Conservation (phyloP, 1,139 yeast species). For the Kodamaea anthophila region DNA sequence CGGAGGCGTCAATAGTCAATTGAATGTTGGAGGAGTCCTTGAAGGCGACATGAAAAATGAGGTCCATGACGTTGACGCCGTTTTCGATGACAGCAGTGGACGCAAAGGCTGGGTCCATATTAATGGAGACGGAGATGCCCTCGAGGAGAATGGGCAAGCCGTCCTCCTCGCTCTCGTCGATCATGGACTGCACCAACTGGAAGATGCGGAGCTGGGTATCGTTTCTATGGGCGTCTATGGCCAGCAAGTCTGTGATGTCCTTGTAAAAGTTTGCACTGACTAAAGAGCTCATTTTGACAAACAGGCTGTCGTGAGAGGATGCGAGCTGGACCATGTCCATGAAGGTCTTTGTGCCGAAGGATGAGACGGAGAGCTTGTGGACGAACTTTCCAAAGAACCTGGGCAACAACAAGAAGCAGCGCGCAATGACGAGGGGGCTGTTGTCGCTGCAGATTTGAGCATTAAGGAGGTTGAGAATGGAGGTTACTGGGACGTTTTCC, state of each 20-base stretch:
- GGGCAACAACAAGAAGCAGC: conserved; percentile 49
- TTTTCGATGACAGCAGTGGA: conserved; percentile 17
- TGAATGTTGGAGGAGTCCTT: conserved; percentile 75
- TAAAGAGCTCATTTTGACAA: conserved; percentile 42
- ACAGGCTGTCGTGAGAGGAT: conserved; percentile 14
- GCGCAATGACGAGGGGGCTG: conserved; percentile 32
- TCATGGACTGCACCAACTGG: conserved; percentile 31
- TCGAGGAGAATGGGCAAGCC: conserved; percentile 75
- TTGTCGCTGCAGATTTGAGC: conserved; percentile 13
- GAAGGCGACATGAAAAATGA: conserved; percentile 60
- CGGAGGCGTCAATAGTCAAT: conserved; percentile 56
- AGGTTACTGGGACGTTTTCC: conserved; percentile 15
- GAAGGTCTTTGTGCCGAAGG: conserved; percentile 35
- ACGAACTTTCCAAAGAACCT: conserved; percentile 50
- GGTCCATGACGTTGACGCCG: conserved; percentile 33
- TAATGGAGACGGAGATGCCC: conserved; percentile 51
- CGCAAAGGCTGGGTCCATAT: conserved; percentile 35
- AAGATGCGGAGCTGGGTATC: conserved; percentile 23
- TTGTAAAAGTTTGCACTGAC: conserved; percentile 52
- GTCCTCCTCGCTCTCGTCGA: conserved; percentile 71
- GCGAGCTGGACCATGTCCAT: conserved; percentile 25
- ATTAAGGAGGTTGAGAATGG: conserved; percentile 20
- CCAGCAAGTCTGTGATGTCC: conserved; percentile 35
- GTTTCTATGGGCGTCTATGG: conserved; percentile 10
- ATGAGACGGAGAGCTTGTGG: conserved; percentile 23